A percentile compares a stretch with the other conserved stretches of the same genome.
phyloP scores from a whole-genome alignment of 2,329 filamentous ascomycete genomes.

The Graphilbum fragrans region DNA sequence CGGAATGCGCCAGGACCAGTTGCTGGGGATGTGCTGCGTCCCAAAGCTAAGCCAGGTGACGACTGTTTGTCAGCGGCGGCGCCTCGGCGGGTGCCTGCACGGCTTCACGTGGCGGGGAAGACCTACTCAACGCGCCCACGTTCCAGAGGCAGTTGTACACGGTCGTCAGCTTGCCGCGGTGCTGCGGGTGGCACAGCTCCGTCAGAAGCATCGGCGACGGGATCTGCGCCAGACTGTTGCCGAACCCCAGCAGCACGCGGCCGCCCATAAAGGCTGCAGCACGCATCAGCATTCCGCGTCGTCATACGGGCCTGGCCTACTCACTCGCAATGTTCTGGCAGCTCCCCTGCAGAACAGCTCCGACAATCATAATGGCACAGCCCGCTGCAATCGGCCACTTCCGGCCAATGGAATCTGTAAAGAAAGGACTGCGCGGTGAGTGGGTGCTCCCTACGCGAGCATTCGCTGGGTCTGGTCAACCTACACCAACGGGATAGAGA shows the following conservation, averaged over 20 bases:
- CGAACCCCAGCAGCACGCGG: conserved; percentile 54
- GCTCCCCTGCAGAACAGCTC: conserved; percentile 27
- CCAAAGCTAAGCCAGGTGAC: conserved; percentile 53
- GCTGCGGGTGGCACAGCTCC: conserved; percentile 57
- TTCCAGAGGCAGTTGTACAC: conserved; percentile 62
- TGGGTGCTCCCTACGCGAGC: conserved; percentile 7
- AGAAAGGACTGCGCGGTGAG: background rate
- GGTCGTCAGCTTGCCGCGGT: conserved; percentile 51
- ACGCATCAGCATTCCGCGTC: no score
- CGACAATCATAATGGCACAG: conserved; percentile 32
- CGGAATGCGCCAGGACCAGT: conserved; percentile 58
- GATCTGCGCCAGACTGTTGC: conserved; percentile 52
- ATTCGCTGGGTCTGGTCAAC: conserved; percentile 42
- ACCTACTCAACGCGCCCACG: conserved; percentile 18
- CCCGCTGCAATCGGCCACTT: conserved; percentile 29
- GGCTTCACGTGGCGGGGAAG: no score
- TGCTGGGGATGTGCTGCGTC: conserved; percentile 40
- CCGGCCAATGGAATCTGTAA: conserved; percentile 27
- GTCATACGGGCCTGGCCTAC: conserved; percentile 21
- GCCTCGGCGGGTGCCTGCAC: no score
- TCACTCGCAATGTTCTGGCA: no score
- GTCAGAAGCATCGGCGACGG: conserved; percentile 51
- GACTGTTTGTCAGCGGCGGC: no score
- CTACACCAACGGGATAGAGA: conserved; percentile 35
- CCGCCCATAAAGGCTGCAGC: conserved; percentile 43